Evolutionary conservation across 2,329 filamentous ascomycete genomes (phyloP), one percentile per base, ranked within the genome.

Genomic region (Lachnellula suecica): DNA sequence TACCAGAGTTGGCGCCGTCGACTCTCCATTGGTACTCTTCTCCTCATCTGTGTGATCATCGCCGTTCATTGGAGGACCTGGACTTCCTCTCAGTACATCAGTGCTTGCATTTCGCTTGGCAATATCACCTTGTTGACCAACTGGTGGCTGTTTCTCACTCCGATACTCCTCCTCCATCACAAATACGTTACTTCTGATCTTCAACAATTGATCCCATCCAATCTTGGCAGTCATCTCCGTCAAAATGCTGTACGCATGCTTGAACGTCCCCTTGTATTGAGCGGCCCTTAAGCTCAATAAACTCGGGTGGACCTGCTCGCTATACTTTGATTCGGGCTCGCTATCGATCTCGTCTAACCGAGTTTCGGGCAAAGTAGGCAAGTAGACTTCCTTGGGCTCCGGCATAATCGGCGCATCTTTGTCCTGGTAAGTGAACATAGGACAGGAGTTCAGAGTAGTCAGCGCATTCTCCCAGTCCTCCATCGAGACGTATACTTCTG

Each of bases 141-240:
- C 73, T 22, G 76, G 71, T 56, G 86, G 83, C 51, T 89, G 85
- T 71, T 89, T 90, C 72, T 97, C 94, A 51, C 87, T 88, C 44
- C 94, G 85, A 68, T 99, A 99, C 70, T 99, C 94, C 66, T 99
- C 94, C 70, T 99, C 94, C 94, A 99, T 99, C 44, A 99, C 94
- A 63, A 99, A 99, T 1, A 99, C 94, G 58, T 93, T 92, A 74
- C 93, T 97, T 61, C 94, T 83, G 65, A 95, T 96, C 71, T 91
- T 95, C 47, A 99, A 77, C 20, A 99, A 79, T 67, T 97, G 91
- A 64, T 99, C 94, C 94, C 94, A 99, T 35, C 94, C 94, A 63
- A 99, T 97, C 71, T 94, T 93, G 56, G 91, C 87, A 0, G 93
- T 96, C 77, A 99, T 93, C 68, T 97, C 93, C 0, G 94, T 97